Percentiles rank a stretch among this genome's conserved stretches.
These are phyloP conservation scores for Geotrichum bryndzae DNA, from an alignment of 1,139 yeast species.

Conservation along the genomic window DNA sequence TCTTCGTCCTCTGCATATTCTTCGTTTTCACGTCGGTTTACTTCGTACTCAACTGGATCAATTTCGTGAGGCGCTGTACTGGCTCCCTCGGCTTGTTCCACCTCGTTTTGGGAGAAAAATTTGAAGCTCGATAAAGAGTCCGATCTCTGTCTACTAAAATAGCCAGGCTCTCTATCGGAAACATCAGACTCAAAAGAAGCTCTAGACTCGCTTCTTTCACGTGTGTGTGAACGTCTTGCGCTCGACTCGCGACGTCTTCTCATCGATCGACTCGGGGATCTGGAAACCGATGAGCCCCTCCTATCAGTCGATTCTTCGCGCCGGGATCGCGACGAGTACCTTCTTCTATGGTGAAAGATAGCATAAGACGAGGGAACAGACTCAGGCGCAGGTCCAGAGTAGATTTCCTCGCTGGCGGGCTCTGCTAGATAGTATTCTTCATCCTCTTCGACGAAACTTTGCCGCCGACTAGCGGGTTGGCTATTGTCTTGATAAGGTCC, in stretches of 20 bases:
- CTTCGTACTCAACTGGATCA: constrained; percentile 40
- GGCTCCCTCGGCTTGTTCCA: constrained; percentile 77
- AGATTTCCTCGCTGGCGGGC: constrained; percentile 55
- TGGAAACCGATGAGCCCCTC: constrained; percentile 8
- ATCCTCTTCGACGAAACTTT: constrained; percentile 3
- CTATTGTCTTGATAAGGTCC: constrained; percentile 2
- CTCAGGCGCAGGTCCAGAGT: constrained; percentile 85
- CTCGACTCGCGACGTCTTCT: constrained; percentile 15
- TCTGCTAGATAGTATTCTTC: constrained; percentile 31
- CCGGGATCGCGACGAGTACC: constrained; percentile 32
- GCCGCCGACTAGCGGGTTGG: background rate
- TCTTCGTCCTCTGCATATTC: constrained; percentile 32
- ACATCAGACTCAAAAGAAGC: constrained; percentile 31
- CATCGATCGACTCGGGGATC: constrained; percentile 9
- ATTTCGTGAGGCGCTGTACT: constrained; percentile 67
- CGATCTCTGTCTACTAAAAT: constrained; percentile 21
- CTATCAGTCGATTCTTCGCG: constrained; percentile 20
- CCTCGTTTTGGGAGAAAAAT: constrained; percentile 77
- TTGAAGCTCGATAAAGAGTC: constrained; percentile 45
- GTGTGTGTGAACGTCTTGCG: constrained; percentile 23
- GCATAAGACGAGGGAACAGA: constrained; percentile 86
- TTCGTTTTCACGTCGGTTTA: constrained; percentile 32
- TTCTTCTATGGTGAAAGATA: constrained; percentile 65
- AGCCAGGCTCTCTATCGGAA: constrained; percentile 2
- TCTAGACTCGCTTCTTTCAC: constrained; percentile 7